Percentiles rank a stretch among this genome's conserved stretches.
These are phyloP conservation scores for Schizophyllum commune DNA, from an alignment of 1,284 basidiomycete species.

Conservation along the genomic window DNA sequence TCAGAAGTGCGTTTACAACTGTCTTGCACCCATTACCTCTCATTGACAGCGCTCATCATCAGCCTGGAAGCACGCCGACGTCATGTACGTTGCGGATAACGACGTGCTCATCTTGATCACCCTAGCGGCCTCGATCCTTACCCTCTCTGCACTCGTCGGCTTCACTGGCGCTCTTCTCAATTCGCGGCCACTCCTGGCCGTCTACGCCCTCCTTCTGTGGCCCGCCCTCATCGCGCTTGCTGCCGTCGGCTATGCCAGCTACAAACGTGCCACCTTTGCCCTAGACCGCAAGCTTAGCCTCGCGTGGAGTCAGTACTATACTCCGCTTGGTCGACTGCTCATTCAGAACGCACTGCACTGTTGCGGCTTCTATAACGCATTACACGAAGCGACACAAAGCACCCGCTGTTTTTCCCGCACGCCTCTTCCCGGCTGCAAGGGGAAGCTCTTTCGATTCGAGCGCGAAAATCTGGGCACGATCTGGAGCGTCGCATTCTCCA, in stretches of 20 bases:
- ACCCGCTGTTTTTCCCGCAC: conserved; percentile 61
- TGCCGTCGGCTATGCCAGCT: conserved; percentile 62
- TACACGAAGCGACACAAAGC: conserved; percentile 56
- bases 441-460: conserved; percentile 54
- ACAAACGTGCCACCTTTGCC: conserved; percentile 63
- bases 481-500: conserved; percentile 55
- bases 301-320: conserved; percentile 64
- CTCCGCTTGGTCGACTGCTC: conserved; percentile 45
- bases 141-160: conserved; percentile 60
- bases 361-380: conserved; percentile 65
- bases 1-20: conserved; percentile 36
- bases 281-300: conserved; percentile 68
- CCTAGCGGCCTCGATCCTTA: conserved; percentile 44
- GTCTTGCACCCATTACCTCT: too few species aligned
- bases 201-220: conserved; percentile 69
- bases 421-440: conserved; percentile 65
- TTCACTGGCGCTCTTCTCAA: conserved; percentile 64
- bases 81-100: conserved; percentile 46
- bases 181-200: conserved; percentile 65
- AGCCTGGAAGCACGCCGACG: conserved; percentile 45
- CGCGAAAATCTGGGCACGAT: conserved; percentile 42
- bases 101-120: conserved; percentile 60
- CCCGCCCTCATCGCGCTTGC: conserved; percentile 55
- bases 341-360: conserved; percentile 66
- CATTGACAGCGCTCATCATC: too few species aligned